Evolutionary conservation across 352 stramenopile genomes (phyloP), one percentile per base, ranked within the genome.

Genomic region (Phytopythium chamaehyphon): DNA sequence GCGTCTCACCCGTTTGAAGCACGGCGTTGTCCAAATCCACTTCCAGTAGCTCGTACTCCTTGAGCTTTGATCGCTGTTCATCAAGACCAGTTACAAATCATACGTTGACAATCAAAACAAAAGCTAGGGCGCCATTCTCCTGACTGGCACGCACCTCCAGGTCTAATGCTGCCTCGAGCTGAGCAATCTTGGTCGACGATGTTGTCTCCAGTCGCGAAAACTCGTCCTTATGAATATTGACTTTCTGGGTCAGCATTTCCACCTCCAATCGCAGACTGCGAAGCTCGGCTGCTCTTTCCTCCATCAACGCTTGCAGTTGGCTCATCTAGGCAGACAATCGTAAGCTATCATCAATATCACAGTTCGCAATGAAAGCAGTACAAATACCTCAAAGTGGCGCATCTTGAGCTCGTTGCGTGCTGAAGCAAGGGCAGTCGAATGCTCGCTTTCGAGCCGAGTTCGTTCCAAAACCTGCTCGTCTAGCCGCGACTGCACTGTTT

Each of bases 201-300:
- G 72, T 83, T 9, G 69, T 70, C 51, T 92, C 81, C n/a, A 92
- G 54, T 22, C 73, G 64, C 9, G 69, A 46, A 51, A 92, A 92
- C 47, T 88, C 82, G 23, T 86, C 74, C 56, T 88, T 81, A 37
- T 83, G 76, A 4, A 76, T 71, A 37, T 83, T 60, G 11, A 92
- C 82, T 59, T 92, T 92, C 51, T 83, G 74, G 7, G 67, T 62
- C 6, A 90, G 73, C 78, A 92, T 88, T 22, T 88, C 82, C 10
- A 82, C 53, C 39, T 90, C 65, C 4, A 80, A 54, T 1, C 55
- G 54, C 0, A 61, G 66, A 45, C 60, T 66, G 6, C 75, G 63
- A 37, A 71, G 38, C 36, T 64, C 69, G 7, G 46, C 44, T 6
- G 53, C 57, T 22, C 81, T 76, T 37, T 92, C 82, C 55, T 88